phyloP scores from a whole-genome alignment of 805 yeast genomes.

The Yarrowia keelungensis region DNA sequence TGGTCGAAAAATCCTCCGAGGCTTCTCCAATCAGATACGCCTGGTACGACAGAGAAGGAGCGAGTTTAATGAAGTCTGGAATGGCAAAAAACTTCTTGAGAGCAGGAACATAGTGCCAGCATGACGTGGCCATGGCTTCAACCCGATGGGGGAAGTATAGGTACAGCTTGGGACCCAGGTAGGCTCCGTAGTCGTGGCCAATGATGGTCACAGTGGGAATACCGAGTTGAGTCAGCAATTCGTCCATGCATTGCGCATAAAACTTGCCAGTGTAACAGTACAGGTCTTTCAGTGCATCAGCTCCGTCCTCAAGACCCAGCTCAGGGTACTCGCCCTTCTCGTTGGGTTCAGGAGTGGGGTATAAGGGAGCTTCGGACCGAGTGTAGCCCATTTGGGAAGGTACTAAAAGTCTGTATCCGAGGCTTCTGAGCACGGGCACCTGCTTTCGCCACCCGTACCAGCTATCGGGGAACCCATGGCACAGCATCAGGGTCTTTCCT shows the following conservation, averaged over 20 bases:
- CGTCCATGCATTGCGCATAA: conserved; percentile 28
- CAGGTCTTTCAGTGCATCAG: conserved; percentile 24
- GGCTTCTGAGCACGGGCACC: conserved; percentile 13
- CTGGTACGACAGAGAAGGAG: conserved; percentile 31
- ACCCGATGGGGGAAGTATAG: conserved; percentile 29
- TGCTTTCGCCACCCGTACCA: conserved; percentile 39
- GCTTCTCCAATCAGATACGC: conserved; percentile 21
- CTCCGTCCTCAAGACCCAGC: conserved; percentile 18
- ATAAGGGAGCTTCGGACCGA: conserved; percentile 31
- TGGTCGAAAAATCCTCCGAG: not conserved
- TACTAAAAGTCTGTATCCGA: conserved; percentile 30
- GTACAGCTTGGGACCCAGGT: conserved; percentile 26
- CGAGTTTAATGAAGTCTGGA: conserved; percentile 13
- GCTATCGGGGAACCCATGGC: conserved; percentile 37
- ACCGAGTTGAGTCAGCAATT: conserved; percentile 6
- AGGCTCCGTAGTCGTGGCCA: conserved; percentile 38
- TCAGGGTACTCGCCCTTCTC: conserved; percentile 38
- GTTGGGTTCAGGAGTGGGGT: conserved; percentile 29
- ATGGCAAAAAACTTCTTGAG: conserved; percentile 4
- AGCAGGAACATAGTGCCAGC: conserved; percentile 35
- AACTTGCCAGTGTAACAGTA: conserved; percentile 34
- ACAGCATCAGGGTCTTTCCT: conserved; percentile 24
- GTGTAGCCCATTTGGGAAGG: conserved; percentile 37
- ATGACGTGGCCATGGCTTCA: conserved; percentile 27
- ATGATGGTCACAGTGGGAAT: conserved; percentile 9